Conservation (phyloP, 768 basidiomycete species). For the Russula brevipes region DNA sequence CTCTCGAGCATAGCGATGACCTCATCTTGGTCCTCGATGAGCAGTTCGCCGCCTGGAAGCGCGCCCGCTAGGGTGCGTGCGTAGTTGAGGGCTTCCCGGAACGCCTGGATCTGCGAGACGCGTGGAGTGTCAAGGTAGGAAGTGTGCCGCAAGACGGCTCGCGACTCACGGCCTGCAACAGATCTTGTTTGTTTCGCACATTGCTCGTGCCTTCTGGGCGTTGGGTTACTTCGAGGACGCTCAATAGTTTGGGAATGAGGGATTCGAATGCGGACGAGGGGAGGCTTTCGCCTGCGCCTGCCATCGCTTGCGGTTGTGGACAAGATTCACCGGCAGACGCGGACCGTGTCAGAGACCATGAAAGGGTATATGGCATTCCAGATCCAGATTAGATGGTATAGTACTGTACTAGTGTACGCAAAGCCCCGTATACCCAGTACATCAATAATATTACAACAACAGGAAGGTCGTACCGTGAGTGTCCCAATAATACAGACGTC, state of each 20-base stretch:
- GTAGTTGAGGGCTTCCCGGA: conserved; percentile 51
- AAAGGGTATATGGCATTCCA: neutral
- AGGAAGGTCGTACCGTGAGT: neutral
- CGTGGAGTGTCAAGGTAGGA: no score
- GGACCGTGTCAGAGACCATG: neutral
- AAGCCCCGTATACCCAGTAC: conserved; percentile 12
- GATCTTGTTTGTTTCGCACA: conserved; percentile 57
- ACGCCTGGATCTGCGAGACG: conserved; percentile 61
- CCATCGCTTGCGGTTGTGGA: neutral
- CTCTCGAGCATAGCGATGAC: conserved; percentile 64
- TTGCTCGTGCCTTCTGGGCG: conserved; percentile 49
- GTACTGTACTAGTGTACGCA: neutral
- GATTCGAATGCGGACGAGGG: conserved; percentile 43
- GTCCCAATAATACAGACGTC: conserved; percentile 11
- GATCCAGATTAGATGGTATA: conserved; percentile 16
- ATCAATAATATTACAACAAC: conserved; percentile 19
- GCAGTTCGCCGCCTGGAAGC: conserved; percentile 70
- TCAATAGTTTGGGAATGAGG: conserved; percentile 55
- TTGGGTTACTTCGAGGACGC: conserved; percentile 57
- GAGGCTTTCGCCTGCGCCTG: neutral
- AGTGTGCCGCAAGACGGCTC: neutral
- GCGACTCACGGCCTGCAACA: conserved; percentile 53
- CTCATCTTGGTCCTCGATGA: conserved; percentile 63
- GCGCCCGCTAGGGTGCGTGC: conserved; percentile 55
- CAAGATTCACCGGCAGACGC: neutral